Evolutionary conservation across 2,329 filamentous ascomycete genomes (phyloP), one percentile per base, ranked within the genome.

Genomic region (Lachnellula cervina): DNA sequence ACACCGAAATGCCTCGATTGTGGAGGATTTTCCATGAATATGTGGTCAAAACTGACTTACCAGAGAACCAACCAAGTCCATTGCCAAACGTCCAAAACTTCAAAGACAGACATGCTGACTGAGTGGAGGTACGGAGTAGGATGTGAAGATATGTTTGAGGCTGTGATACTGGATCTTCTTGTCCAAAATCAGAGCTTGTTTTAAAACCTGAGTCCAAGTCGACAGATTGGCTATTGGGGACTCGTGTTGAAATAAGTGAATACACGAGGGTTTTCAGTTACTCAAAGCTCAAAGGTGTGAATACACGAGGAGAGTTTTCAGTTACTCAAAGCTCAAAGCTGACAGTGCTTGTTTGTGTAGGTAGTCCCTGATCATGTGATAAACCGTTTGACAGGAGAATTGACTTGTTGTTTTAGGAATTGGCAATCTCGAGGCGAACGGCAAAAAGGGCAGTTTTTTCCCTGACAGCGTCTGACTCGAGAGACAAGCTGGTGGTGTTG

Each of bases 61-160:
- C 63, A 66, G n/a, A 66, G 53, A 19, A 59, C 47, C 54, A 63
- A 54, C 42, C 64, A 66, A 16, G 49, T 37, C 62, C 60, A 63
- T 45, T 61, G 52, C 57, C 57, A 61, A 7, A 43, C 32, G n/a
- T 25, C 51, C 32, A 54, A 48, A 17, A 47, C 44, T 19, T 49
- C 19, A 5, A 58, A 25, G 46, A 54, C 16, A n/a, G 57, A 54
- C 57, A 59, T 59, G 44, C 16, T 50, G 32, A n/a, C 5, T 49
- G 21, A 32, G n/a, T 28, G 23, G 14, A n/a, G n/a, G n/a, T n/a
- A n/a, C n/a, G 14, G n/a, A 3, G 14, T 49, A 40, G 19, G 8
- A 35, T n/a, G 23, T 32, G 9, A 32, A 32, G 2, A 11, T 8
- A 4, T 11, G 9, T 32, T 11, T 32, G 28, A 32, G 28, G 9